Evolutionary conservation across 2,329 filamentous ascomycete species (phyloP).

Genomic region (Corynespora cassiicola): DNA sequence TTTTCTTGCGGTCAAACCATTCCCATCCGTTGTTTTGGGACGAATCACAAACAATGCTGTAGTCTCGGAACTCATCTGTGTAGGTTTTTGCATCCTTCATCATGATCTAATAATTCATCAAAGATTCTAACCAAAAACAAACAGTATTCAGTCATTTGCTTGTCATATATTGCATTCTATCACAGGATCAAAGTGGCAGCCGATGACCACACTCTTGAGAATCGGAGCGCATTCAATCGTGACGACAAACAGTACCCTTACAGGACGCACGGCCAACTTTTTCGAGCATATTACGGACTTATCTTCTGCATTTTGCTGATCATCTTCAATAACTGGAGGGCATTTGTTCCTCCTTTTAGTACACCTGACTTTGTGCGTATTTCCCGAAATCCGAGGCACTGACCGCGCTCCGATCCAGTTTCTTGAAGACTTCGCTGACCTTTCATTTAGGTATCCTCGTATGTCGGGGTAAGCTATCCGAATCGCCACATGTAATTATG

Average conservation of each 20-base stretch:
- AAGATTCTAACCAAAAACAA: too few species aligned
- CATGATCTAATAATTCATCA: too few species aligned
- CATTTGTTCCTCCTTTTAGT: constrained; percentile 23
- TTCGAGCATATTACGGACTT: constrained; percentile 34
- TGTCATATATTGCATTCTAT: constrained; percentile 43
- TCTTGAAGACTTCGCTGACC: too few species aligned
- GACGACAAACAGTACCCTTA: constrained; percentile 37
- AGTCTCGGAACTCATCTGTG: constrained; percentile 45
- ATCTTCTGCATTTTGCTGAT: constrained; percentile 30
- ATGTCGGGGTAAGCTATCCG: constrained; percentile 27
- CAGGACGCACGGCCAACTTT: constrained; percentile 31
- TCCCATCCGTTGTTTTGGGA: constrained; percentile 34
- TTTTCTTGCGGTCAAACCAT: constrained; percentile 42
- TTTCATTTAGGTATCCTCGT: constrained; percentile 24
- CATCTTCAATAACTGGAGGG: constrained; percentile 33
- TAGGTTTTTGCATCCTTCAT: too few species aligned
- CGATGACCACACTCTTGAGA: constrained; percentile 30
- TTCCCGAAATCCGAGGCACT: too few species aligned
- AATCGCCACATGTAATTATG: not conserved
- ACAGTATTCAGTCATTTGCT: constrained; percentile 43
- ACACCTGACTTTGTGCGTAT: constrained; percentile 16
- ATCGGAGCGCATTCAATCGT: constrained; percentile 30
- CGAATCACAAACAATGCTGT: constrained; percentile 44
- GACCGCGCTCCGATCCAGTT: too few species aligned
- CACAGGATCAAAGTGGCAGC: constrained; percentile 30